Base-by-base conservation (phyloP, 2,329 filamentous ascomycete species). In the Bipolaris cookei region DNA sequence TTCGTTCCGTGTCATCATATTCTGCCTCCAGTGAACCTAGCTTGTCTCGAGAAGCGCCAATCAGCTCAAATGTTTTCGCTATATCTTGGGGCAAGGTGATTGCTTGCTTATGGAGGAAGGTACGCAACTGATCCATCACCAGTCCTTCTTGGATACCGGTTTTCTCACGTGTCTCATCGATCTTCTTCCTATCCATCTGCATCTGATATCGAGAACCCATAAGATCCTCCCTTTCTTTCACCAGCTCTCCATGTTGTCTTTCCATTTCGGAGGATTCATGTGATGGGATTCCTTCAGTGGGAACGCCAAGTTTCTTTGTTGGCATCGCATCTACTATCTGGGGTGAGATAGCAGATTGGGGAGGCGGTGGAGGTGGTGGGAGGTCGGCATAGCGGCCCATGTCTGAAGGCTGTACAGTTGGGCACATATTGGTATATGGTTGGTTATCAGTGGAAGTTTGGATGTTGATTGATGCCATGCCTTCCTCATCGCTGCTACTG, bases 1-100 rank as follows among this genome's bases (percentile, higher is more conserved):
- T 34, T 25, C 44, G 25, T 30, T 59, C 56, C 7, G 48, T 43
- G 6, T 56, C 47, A 14, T 54, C 42, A 45, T 59, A 59, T n/a
- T 49, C 46, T 6, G 20, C 53, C 23, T 60, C 58, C 2, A 46
- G 13, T 11, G 23, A 37, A 20, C 55, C 58, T 6, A 58, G 38
- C 11, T 28, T 28, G 16, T 61, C 58, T 30, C 52, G 48, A 13
- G 51, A 23, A n/a, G 14, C 47, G 11, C 37, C n/a, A 2, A 60
- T 34, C 14, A 51, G 28, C 10, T 55, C 38, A 14, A 50, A 39
- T 2, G n/a, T 41, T 21, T 43, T 20, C 13, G 47, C 30, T 11
- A 60, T 34, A 4, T 54, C 25, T 13, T 4, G 23, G 3, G 50
- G 35, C 7, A 54, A 39, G 14, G 48, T 1, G 7, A 51, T 52